Base-by-base conservation (phyloP, 495 filamentous ascomycete species). In the Neurospora discreta region DNA sequence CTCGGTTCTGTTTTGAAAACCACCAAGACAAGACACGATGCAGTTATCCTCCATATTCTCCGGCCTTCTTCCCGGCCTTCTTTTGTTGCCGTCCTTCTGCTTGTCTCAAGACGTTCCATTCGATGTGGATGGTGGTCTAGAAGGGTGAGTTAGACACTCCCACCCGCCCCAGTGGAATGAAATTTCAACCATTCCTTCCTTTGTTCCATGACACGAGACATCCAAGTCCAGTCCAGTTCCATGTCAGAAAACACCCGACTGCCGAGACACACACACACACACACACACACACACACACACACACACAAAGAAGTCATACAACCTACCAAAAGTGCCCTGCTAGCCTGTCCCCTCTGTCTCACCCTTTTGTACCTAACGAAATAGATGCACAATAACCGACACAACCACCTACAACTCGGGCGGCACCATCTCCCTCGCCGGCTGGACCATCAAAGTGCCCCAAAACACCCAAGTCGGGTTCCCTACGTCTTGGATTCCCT, bases 381-480 rank as follows among this genome's bases (percentile, higher is more conserved):
- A 39, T 15, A 77, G 76, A 71, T 78, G 79, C 67, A 77, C 77
- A 1, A 71, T 74, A 13, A 74, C 72, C 16, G 74, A 78, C 41
- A 71, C 75, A 33, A 69, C 73, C 15, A 70, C 73, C 15, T 81
- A 79, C 74, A 83, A 83, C 73, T 75, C 76, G 1, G 82, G 82
- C 26, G 82, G 82, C 13, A 74, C 73, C 40, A 79, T 83, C 40
- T 72, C 72, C 7, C 77, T 84, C n/a, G 78, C 77, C 13, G 80
- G 81, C 1, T 83, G 77, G 75, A 78, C 58, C 15, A 76, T 84
- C 30, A 77, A 70, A n/a, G 76, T 83, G 3, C 82, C 82, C 33
- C 75, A 82, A 75, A 84, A 84, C 72, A 68, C 82, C 41, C 74
- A 80, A 10, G 80, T 80, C 20, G 77, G 81, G n/a, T 82, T 84